Percentiles rank a stretch among this genome's conserved stretches.
Conservation (phyloP, 805 yeast species). For the Candida michaelii region DNA sequence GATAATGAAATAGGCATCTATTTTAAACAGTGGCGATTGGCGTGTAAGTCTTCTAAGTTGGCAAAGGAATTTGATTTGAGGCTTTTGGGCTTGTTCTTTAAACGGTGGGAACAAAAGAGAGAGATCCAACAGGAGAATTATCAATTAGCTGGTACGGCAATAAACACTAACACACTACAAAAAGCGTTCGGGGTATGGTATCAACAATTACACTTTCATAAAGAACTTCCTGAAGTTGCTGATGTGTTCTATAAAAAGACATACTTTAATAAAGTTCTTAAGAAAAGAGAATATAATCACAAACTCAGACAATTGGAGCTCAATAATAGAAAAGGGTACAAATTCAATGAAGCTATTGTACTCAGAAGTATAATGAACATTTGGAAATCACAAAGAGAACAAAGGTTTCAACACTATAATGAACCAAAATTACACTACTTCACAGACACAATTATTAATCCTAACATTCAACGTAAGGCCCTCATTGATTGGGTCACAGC, state of each 20-base stretch:
- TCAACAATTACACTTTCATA: conserved; percentile 1
- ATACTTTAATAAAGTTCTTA: conserved; percentile 2
- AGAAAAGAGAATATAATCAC: background rate
- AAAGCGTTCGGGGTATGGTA: conserved; percentile 5
- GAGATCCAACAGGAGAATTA: background rate
- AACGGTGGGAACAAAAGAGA: background rate
- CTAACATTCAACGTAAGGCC: conserved; percentile 11
- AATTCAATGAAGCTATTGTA: background rate
- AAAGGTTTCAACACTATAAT: conserved; percentile 21
- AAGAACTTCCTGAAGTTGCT: conserved; percentile 12
- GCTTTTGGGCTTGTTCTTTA: background rate
- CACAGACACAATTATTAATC: conserved; percentile 15
- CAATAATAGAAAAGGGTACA: background rate
- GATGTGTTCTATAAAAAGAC: conserved; percentile 11
- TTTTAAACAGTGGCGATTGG: conserved; percentile 11
- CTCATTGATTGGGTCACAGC: conserved; percentile 23
- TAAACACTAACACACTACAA: background rate
- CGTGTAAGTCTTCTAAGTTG: background rate
- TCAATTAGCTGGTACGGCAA: background rate
- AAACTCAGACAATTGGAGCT: background rate
- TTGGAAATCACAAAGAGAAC: conserved; percentile 26
- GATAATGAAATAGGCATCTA: background rate
- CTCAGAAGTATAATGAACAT: background rate
- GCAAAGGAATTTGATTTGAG: background rate
- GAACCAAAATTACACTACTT: conserved; percentile 20